Evolutionary conservation across 23 red algal genomes (phyloP).

Genomic region (Gracilaria vermiculophylla): DNA sequence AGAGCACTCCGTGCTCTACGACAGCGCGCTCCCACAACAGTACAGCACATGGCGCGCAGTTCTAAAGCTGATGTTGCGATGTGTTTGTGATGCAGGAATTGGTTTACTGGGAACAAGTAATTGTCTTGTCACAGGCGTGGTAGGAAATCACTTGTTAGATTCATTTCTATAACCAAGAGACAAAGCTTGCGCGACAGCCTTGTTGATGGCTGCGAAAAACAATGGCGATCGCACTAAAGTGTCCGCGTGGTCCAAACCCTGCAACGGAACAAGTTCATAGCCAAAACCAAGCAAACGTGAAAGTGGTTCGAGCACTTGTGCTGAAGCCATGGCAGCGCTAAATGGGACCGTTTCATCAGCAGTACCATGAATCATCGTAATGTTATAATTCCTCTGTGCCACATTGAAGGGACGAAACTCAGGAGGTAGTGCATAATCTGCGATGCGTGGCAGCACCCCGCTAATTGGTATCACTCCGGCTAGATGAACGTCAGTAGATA

Average conservation of each 20-base stretch:
- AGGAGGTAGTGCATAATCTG: background rate
- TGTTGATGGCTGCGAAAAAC: background rate
- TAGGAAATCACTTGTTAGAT: too few species aligned
- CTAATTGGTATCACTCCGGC: conserved; percentile 13
- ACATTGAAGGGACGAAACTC: background rate
- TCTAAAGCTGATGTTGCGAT: too few species aligned
- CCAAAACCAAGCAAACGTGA: background rate
- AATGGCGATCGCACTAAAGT: background rate
- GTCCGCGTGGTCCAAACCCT: conserved; percentile 1
- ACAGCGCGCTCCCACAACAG: too few species aligned
- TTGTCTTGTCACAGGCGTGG: too few species aligned
- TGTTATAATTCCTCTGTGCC: background rate
- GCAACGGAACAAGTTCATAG: background rate
- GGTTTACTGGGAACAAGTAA: too few species aligned
- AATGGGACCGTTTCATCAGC: conserved; percentile 1
- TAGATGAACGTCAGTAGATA: background rate
- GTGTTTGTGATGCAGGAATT: too few species aligned
- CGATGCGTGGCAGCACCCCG: background rate
- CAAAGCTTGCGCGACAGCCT: background rate
- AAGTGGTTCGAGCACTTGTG: background rate
- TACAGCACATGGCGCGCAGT: too few species aligned
- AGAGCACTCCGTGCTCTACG: too few species aligned
- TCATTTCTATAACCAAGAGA: too few species aligned
- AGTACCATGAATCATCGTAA: conserved; percentile 13
- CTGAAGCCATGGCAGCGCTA: background rate